phyloP scores from a whole-genome alignment of 2,329 filamentous ascomycete species.

The Exserohilum turcica region DNA sequence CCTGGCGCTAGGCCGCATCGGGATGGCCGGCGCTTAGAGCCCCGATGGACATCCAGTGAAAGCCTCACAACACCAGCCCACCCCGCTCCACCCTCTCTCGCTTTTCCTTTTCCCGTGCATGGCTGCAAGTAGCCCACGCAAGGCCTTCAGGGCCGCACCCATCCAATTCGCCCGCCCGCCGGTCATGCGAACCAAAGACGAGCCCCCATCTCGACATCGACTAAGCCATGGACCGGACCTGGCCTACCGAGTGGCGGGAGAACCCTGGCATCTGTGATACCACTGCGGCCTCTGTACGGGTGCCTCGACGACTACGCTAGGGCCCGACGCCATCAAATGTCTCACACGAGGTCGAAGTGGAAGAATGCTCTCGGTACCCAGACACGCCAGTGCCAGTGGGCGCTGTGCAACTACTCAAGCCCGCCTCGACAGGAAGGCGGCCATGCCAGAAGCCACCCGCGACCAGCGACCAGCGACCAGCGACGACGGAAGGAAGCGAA shows the following conservation, averaged over 20 bases:
- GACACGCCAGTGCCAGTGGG: slow-evolving; percentile 2
- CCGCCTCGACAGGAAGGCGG: slow-evolving; percentile 11
- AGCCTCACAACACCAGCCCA: slow-evolving; percentile 22
- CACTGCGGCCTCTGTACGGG: slow-evolving; percentile 20
- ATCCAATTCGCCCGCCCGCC: slow-evolving; percentile 36
- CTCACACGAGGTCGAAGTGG: slow-evolving; percentile 24
- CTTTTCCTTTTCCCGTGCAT: slow-evolving; percentile 41
- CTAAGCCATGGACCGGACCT: slow-evolving; percentile 13
- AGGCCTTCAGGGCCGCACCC: slow-evolving; percentile 18
- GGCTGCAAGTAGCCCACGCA: slow-evolving; percentile 32
- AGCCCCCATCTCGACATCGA: slow-evolving; percentile 21
- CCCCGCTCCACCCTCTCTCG: slow-evolving; percentile 29
- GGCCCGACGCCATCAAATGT: slow-evolving; percentile 9
- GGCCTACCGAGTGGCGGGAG: slow-evolving; percentile 10
- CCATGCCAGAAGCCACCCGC: too few relatives aligned
- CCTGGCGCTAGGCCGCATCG: slow-evolving; percentile 6
- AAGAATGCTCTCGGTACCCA: slow-evolving; percentile 1
- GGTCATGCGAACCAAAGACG: slow-evolving; percentile 45
- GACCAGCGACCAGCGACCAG: slow-evolving; percentile 18
- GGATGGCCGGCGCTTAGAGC: slow-evolving; percentile 28
- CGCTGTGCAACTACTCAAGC: slow-evolving; percentile 21
- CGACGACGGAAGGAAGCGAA: slow-evolving; percentile 30
- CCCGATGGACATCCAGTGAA: slow-evolving; percentile 23
- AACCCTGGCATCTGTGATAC: slow-evolving; percentile 35
- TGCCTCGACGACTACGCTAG: slow-evolving; percentile 16